Percentiles rank a stretch among this genome's conserved stretches.
These are phyloP conservation scores for Phytopythium aichiense DNA, from an alignment of 352 stramenopile species.

Conservation along the genomic window DNA sequence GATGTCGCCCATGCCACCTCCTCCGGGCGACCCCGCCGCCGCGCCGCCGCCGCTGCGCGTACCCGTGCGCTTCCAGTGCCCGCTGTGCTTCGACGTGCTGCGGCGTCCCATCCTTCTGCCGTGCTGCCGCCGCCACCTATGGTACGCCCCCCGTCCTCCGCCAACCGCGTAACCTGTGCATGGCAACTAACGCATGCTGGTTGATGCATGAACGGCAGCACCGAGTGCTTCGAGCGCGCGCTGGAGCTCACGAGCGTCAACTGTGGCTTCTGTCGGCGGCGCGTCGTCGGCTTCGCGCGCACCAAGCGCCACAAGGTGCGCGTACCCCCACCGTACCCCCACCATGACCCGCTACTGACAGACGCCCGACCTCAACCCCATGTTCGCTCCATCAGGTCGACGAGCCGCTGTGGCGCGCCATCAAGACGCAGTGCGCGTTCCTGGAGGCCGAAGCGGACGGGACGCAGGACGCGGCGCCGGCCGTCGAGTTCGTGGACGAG, in stretches of 20 bases:
- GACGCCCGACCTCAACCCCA: not conserved
- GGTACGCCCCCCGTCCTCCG: constrained; percentile 20
- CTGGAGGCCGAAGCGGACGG: constrained; percentile 21
- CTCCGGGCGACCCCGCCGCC: not conserved
- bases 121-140: constrained; percentile 70
- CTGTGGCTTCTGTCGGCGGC: constrained; percentile 76
- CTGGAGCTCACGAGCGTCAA: constrained; percentile 73
- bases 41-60: constrained; percentile 26
- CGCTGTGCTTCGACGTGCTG: constrained; percentile 75
- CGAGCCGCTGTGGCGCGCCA: constrained; percentile 49
- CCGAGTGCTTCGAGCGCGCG: constrained; percentile 67
- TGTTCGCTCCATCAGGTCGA: constrained; percentile 22
- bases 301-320: constrained; percentile 64
- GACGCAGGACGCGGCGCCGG: constrained; percentile 13
- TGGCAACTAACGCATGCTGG: not conserved
- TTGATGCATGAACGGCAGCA: constrained; percentile 14
- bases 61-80: constrained; percentile 67
- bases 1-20: not conserved
- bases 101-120: constrained; percentile 59
- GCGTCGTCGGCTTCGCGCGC: constrained; percentile 68
- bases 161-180: not conserved
- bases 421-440: constrained; percentile 48
- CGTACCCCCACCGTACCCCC: not conserved
- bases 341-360: not conserved
- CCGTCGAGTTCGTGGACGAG: constrained; percentile 51